Evolutionary conservation across 805 yeast genomes (phyloP).

Genomic region (Aciculoconidium aculeatum): DNA sequence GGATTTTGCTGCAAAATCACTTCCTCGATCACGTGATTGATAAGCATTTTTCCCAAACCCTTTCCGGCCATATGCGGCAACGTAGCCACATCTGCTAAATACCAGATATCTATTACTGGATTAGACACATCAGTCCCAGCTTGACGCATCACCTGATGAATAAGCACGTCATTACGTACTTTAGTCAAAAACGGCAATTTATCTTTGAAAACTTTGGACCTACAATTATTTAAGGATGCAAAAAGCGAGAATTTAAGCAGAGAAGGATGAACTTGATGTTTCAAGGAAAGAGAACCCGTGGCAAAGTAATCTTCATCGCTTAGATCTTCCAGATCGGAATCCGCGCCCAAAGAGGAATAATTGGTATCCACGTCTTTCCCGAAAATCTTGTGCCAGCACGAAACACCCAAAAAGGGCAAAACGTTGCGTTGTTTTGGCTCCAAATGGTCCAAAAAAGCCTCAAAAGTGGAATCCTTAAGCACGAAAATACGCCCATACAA

Average conservation of each 20-base stretch:
- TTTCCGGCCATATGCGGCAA: slow-evolving; percentile 54
- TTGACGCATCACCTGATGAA: slow-evolving; percentile 22
- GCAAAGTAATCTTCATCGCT: slow-evolving; percentile 19
- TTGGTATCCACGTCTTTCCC: slow-evolving; percentile 11
- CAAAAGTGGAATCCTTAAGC: slow-evolving; percentile 44
- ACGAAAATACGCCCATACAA: slow-evolving; percentile 47
- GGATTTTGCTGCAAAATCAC: slow-evolving; percentile 28
- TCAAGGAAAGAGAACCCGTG: slow-evolving; percentile 14
- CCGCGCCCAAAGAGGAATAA: slow-evolving; percentile 5
- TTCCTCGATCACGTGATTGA: slow-evolving; percentile 45
- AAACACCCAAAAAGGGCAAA: slow-evolving; percentile 48
- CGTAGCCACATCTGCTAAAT: slow-evolving; percentile 54
- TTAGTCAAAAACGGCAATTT: slow-evolving; percentile 42
- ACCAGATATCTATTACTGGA: slow-evolving; percentile 38
- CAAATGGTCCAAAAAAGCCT: slow-evolving; percentile 21
- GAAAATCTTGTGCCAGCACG: slow-evolving; percentile 35
- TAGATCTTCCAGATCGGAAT: slow-evolving; percentile 14
- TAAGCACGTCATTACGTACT: slow-evolving; percentile 39
- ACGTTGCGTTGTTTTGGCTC: slow-evolving; percentile 19
- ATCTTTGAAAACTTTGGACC: slow-evolving; percentile 46
- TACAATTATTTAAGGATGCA: slow-evolving; percentile 38
- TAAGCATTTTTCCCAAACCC: slow-evolving; percentile 48
- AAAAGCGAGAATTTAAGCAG: slow-evolving; percentile 31
- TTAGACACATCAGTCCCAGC: slow-evolving; percentile 20
- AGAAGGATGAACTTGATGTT: slow-evolving; percentile 24